These are phyloP conservation scores for Tremella yokohamensis DNA, from an alignment of 768 basidiomycete species.

Conservation along the genomic window DNA sequence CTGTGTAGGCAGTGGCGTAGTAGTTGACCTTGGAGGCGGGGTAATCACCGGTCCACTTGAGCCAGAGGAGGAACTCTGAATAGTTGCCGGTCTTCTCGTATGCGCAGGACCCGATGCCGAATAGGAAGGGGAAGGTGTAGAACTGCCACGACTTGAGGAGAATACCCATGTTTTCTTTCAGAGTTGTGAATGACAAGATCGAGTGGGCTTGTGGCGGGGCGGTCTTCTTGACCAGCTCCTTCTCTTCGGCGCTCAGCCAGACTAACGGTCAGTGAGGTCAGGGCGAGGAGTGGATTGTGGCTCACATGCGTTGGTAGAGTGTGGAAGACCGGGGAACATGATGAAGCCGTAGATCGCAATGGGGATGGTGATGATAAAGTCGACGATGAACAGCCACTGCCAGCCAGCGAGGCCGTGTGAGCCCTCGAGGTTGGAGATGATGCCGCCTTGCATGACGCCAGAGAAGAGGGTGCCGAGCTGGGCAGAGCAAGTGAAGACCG, in stretches of 20 bases:
- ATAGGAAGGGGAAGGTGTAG: conserved; percentile 31
- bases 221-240: conserved; percentile 24
- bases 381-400: conserved; percentile 32
- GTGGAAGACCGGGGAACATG: conserved; percentile 69
- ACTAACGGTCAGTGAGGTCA: conserved; percentile 43
- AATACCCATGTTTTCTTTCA: conserved; percentile 13
- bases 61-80: conserved; percentile 21
- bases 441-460: conserved; percentile 42
- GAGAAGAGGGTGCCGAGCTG: conserved; percentile 36
- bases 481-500: conserved; percentile 57
- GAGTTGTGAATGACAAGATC: conserved; percentile 17
- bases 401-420: conserved; percentile 23
- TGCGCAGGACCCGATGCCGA: conserved; percentile 22
- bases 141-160: conserved; percentile 21
- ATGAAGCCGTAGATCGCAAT: conserved; percentile 70
- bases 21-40: conserved; percentile 30
- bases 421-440: conserved; percentile 28
- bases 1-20: conserved; percentile 32
- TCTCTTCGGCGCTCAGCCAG: conserved; percentile 59
- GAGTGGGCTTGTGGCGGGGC: conserved; percentile 23
- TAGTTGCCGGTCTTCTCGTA: conserved; percentile 33
- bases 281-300: neutral
- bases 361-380: conserved; percentile 53
- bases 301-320: conserved; percentile 54
- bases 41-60: conserved; percentile 24